Base-by-base conservation (phyloP, 192 early-diverging fungal species). In the Backusella tarrabulga region DNA sequence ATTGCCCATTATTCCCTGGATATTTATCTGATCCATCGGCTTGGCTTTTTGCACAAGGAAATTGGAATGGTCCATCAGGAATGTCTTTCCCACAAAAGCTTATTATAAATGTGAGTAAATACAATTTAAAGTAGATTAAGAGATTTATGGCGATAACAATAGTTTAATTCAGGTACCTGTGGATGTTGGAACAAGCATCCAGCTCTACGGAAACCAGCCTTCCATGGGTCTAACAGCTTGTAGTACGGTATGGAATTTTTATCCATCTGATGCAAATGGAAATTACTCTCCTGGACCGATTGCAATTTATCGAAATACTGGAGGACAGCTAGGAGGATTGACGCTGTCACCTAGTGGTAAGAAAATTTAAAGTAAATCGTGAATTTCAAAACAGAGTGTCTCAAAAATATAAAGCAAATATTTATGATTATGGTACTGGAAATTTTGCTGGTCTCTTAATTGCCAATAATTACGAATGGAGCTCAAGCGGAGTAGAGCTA, bases 11-110 rank as follows among this genome's bases (percentile, higher is more conserved):
- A 19, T 70, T 14, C 3, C 56, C 34, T n/a, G 36, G 21, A 9
- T 29, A 41, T 19, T 40, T 23, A 15, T 75, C 63, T 23, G 6
- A 42, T 44, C 40, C 74, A 23, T 19, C 29, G 9, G 15, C 36
- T 1, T 68, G 67, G n/a, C 19, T 75, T 29, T 40, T 29, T 26
- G 63, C 34, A 21, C 4, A 67, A 67, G 60, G 23, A n/a, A 75
- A 75, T 15, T 75, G 74, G 74, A 75, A 75, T 67, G 74, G 74
- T 46, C 74, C 74, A 12, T 35, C 11, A 12, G 26, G 41, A 15
- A 23, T 70, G 40, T 8, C 34, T 70, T 70, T 36, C 11, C 68
- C 35, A 23, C 1, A n/a, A 12, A 36, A 41, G n/a, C 21, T 36
- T 70, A 70, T 36, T 23, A 23, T 70, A 21, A 70, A 70, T 21